phyloP scores from a whole-genome alignment of 2,329 filamentous ascomycete species.

The Emergomyces africanus region DNA sequence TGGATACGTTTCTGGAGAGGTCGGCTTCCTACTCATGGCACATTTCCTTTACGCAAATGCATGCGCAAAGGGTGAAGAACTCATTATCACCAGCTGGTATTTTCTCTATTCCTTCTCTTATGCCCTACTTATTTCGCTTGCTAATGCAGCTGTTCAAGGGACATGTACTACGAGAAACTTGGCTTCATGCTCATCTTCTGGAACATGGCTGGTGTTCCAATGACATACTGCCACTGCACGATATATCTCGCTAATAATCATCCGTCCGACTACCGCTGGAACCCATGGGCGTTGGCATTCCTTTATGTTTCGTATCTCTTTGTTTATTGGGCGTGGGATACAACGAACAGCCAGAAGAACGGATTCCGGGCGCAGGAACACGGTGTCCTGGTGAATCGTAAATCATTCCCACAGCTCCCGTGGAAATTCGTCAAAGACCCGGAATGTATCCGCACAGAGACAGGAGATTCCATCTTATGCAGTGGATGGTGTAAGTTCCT shows the following conservation, averaged over 20 bases:
- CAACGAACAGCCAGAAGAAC: conserved; percentile 85
- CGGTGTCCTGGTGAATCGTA: conserved; percentile 54
- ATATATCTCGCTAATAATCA: conserved; percentile 77
- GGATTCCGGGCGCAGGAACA: conserved; percentile 69
- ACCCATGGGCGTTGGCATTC: conserved; percentile 49
- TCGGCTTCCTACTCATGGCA: conserved; percentile 71
- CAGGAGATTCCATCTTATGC: conserved; percentile 62
- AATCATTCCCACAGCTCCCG: conserved; percentile 74
- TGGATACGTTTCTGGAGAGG: conserved; percentile 75
- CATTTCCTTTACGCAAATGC: conserved; percentile 88
- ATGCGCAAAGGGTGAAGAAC: conserved; percentile 80
- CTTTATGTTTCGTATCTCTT: conserved; percentile 61
- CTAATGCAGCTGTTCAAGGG: conserved; percentile 36
- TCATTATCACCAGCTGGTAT: conserved; percentile 74
- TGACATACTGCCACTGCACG: conserved; percentile 87
- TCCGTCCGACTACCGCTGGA: conserved; percentile 64
- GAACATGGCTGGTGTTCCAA: conserved; percentile 82
- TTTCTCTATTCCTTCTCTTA: conserved; percentile 9
- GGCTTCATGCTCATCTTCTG: conserved; percentile 97
- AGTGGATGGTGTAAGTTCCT: conserved; percentile 63
- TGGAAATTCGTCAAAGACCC: conserved; percentile 75
- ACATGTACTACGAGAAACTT: conserved; percentile 95
- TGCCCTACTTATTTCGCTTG: neutral
- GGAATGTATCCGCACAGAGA: conserved; percentile 57
- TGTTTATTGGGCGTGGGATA: conserved; percentile 86